Base-by-base conservation (phyloP, 371 early-diverging fungal species). In the Zopfochytrium polystomum region DNA sequence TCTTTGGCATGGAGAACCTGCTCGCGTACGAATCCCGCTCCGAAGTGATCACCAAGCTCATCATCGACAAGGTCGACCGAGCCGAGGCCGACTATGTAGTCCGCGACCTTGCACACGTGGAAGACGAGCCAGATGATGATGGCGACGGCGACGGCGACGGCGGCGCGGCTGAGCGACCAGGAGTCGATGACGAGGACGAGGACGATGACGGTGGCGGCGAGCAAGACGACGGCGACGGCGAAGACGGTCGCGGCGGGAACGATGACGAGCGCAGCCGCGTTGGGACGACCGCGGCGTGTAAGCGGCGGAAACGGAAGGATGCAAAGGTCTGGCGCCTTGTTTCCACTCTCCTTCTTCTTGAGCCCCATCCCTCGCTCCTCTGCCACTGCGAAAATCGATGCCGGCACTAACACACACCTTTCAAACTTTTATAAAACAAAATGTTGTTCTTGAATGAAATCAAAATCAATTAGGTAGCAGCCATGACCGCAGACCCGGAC, bases 1-100 rank as follows among this genome's bases (percentile, higher is more conserved):
- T 64, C 29, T 64, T 64, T 53, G 64, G 64, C 25, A 42, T 58
- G n/a, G 64, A 55, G 15, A 64, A 64, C 44, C 26, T 64, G 42
- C 44, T 64, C n/a, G 44, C 59, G 6, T 30, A 51, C 7, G 45
- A 64, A n/a, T 20, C 22, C 3, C 52, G 47, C 20, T 29, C 23
- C 32, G 64, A 64, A 22, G 33, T 64, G 22, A 64, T 64, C 27
- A 64, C 64, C 1, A 64, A 64, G 38, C 53, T 64, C 31, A 64
- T 64, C 44, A 30, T 64, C 20, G 52, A 64, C n/a, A 42, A 58
- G 27, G 29, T 50, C 1, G 64, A 64, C 20, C n/a, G 26, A 15
- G 64, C 64, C 2, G 64, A 64, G 35, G 30, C 27, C 18, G 25
- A 49, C 50, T 64, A 31, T 51, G 13, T 61, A 18, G 31, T 64